These are phyloP conservation scores for Trypanosoma conorhini DNA, from an alignment of 208 protist genomes.

Conservation along the genomic window DNA sequence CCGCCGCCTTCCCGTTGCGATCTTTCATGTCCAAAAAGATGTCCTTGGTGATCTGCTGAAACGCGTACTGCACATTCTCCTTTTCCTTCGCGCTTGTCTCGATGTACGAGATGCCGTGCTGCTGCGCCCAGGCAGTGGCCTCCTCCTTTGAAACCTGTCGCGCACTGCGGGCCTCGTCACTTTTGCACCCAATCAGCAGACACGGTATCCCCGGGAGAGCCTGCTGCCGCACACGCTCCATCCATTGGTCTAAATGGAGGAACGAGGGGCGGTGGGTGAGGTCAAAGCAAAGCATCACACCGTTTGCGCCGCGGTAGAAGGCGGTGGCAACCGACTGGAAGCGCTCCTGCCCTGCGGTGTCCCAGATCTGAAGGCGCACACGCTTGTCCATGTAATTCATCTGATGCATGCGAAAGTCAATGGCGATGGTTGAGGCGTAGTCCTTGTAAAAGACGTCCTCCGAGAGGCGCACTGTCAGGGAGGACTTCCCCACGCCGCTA, in stretches of 20 bases:
- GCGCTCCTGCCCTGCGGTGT: constrained; percentile 92
- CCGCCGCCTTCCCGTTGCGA: constrained; percentile 55
- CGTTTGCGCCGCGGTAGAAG: constrained; percentile 94
- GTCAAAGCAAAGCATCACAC: constrained; percentile 97
- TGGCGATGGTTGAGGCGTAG: constrained; percentile 88
- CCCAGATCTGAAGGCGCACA: constrained; percentile 93
- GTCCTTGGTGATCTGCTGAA: constrained; percentile 87
- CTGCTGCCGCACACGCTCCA: constrained; percentile 96
- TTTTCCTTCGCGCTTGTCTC: constrained; percentile 93
- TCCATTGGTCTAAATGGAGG: constrained; percentile 97
- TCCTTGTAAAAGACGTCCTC: constrained; percentile 93
- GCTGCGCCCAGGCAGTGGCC: constrained; percentile 76
- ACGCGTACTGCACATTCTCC: constrained; percentile 91
- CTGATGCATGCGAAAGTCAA: constrained; percentile 91
- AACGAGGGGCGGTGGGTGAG: constrained; percentile 97
- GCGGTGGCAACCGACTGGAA: constrained; percentile 92
- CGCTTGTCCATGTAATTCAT: constrained; percentile 92
- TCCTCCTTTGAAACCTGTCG: constrained; percentile 89
- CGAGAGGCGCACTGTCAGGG: constrained; percentile 88
- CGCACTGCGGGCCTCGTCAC: constrained; percentile 87
- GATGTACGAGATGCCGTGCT: constrained; percentile 89
- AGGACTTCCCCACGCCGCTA: constrained; percentile 92
- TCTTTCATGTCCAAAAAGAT: constrained; percentile 92
- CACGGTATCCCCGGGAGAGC: constrained; percentile 92
- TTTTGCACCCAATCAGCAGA: constrained; percentile 97